Evolutionary conservation across 2,329 filamentous ascomycete species (phyloP).

Genomic region (Malbranchea zuffiana): DNA sequence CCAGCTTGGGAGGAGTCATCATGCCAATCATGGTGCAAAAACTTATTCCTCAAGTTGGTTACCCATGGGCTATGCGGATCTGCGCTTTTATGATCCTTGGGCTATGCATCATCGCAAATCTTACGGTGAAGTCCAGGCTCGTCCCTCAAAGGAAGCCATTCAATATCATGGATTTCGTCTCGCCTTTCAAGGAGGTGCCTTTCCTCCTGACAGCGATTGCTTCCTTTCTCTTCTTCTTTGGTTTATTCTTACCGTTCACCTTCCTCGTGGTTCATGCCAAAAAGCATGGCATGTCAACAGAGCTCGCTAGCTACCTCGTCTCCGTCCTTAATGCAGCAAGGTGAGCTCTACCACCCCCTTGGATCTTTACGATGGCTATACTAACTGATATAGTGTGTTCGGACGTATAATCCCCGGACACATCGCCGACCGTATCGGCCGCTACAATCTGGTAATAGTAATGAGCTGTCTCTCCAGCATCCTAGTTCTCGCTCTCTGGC

Average conservation of each 20-base stretch:
- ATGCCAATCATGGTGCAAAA: conserved; percentile 52
- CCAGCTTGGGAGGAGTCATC: conserved; percentile 48
- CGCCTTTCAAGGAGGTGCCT: conserved; percentile 38
- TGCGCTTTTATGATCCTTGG: conserved; percentile 51
- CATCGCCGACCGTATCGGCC: conserved; percentile 43
- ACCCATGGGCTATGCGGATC: conserved; percentile 48
- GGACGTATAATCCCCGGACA: conserved; percentile 47
- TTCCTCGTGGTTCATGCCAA: conserved; percentile 40
- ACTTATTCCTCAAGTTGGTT: conserved; percentile 44
- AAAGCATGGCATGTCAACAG: conserved; percentile 37
- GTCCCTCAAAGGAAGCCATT: conserved; percentile 35
- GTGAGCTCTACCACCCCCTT: conserved; percentile 18
- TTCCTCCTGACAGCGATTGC: conserved; percentile 36
- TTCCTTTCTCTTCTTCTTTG: conserved; percentile 47
- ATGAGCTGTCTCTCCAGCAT: conserved; percentile 39
- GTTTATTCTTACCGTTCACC: conserved; percentile 50
- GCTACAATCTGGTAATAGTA: conserved; percentile 44
- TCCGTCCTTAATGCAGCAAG: conserved; percentile 43
- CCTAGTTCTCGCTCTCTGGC: conserved; percentile 45
- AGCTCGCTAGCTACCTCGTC: conserved; percentile 43
- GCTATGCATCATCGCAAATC: conserved; percentile 42
- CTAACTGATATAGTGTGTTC: conserved; percentile 32
- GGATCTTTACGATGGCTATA: not conserved
- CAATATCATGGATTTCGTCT: conserved; percentile 38
- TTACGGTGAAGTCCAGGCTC: conserved; percentile 42